Base-by-base conservation (phyloP, 2,329 filamentous ascomycete genomes). In the Clonostachys solani region DNA sequence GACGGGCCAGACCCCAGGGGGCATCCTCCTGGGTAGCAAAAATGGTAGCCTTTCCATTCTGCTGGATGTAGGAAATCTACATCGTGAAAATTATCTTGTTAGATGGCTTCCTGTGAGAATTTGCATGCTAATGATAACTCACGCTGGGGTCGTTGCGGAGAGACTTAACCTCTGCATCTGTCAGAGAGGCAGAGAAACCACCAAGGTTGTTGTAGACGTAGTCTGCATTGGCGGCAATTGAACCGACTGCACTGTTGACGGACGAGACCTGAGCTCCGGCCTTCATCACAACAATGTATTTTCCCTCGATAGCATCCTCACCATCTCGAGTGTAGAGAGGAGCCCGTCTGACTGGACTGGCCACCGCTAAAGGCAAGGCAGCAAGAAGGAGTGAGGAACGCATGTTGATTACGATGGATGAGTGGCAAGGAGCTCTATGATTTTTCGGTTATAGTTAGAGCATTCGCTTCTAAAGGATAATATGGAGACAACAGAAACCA, bases 1-100 rank as follows among this genome's bases (percentile, higher is more conserved):
- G 54, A 12, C 65, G 57, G 4, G 62, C 58, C 10, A 68, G 56
- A 5, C 63, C 65, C 66, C 66, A 69, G 7, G 68, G 61, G 13
- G 69, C 64, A 35, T 59, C 53, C 23, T 47, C 45, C 52, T 73
- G 68, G 18, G 56, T 53, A 18, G 54, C 49, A 29, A 47, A 54
- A 47, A 60, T 57, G 37, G n/a, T 60, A 38, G 70, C 53, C 23
- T 57, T 50, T 33, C 55, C 59, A 46, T 72, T 65, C 46, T 63
- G 61, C 57, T 70, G 64, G 17, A 70, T 56, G 49, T 61, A 67
- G 12, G 60, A 58, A 45, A 68, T 63, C 49, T 54, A 3, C 42
- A 35, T 33, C 8, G 51, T 35, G 36, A 23, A 23, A 23, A 42
- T 9, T 8, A 29, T 10, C 23, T 10, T 49, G 43, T 29, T 34